These are phyloP conservation scores for Filosporella fistucella DNA, from an alignment of 495 filamentous ascomycete species.

Conservation along the genomic window DNA sequence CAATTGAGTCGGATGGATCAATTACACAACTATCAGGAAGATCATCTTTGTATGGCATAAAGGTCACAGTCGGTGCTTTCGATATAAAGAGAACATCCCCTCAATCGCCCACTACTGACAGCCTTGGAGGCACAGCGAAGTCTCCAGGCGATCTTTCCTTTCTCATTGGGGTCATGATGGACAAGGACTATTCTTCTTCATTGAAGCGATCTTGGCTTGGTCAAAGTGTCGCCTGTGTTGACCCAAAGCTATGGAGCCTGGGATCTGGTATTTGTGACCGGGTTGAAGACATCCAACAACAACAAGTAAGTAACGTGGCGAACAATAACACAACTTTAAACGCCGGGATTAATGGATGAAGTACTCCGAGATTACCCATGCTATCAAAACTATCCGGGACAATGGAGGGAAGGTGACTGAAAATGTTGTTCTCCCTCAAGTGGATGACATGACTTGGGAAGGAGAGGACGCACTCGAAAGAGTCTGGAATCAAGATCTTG, in stretches of 20 bases:
- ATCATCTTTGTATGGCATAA: constrained; percentile 32
- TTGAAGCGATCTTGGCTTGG: neutral
- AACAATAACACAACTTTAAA: no score
- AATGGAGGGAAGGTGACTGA: neutral
- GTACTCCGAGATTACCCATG: neutral
- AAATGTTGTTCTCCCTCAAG: neutral
- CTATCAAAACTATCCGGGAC: neutral
- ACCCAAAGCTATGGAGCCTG: neutral
- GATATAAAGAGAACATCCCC: no score
- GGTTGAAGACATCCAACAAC: neutral
- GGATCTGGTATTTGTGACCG: neutral
- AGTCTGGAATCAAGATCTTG: neutral
- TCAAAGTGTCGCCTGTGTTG: neutral
- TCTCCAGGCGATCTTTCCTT: no score
- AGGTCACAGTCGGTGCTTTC: neutral
- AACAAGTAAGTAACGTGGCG: no score
- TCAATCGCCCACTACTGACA: no score
- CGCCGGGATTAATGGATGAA: no score
- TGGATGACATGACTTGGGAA: neutral
- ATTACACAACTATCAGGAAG: constrained; percentile 32
- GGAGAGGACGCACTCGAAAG: neutral
- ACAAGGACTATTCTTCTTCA: neutral
- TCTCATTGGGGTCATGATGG: neutral
- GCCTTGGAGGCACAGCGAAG: no score
- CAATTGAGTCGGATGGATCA: constrained; percentile 41